Conservation (phyloP, 495 filamentous ascomycete species). For the Annulohypoxylon maeteangense region DNA sequence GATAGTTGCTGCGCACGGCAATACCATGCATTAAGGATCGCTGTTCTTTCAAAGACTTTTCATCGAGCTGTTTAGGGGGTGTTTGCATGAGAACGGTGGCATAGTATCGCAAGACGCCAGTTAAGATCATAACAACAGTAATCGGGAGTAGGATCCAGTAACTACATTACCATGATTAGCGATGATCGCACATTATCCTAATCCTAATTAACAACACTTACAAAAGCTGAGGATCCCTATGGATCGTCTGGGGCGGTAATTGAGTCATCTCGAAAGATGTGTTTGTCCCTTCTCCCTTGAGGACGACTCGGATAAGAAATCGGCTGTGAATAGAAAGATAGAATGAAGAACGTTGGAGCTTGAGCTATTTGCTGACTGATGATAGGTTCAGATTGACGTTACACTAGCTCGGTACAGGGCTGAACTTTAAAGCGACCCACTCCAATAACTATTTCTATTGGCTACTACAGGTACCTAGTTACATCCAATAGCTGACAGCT, state of each 20-base stretch:
- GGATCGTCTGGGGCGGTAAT: slow-evolving; percentile 90
- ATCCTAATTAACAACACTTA: slow-evolving; percentile 51
- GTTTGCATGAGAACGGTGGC: slow-evolving; percentile 88
- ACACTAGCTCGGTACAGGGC: slow-evolving; percentile 34
- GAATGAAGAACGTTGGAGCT: slow-evolving; percentile 13
- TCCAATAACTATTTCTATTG: slow-evolving; percentile 29
- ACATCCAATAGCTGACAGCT: slow-evolving; percentile 8
- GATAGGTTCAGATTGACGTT: slow-evolving; percentile 23
- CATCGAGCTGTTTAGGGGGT: slow-evolving; percentile 82
- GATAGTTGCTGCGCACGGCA: slow-evolving; percentile 81
- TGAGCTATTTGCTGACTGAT: slow-evolving; percentile 13
- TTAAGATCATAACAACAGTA: slow-evolving; percentile 96
- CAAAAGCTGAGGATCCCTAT: slow-evolving; percentile 98
- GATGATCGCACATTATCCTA: not conserved
- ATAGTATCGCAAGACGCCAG: slow-evolving; percentile 95
- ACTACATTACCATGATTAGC: slow-evolving; percentile 57
- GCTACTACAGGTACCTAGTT: slow-evolving; percentile 14
- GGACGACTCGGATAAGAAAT: not conserved
- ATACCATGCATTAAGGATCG: slow-evolving; percentile 86
- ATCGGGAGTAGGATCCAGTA: slow-evolving; percentile 99
- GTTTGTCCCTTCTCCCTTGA: not conserved
- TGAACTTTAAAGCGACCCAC: slow-evolving; percentile 37
- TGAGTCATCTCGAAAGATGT: slow-evolving; percentile 74
- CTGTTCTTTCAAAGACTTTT: slow-evolving; percentile 83
- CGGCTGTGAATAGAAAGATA: not conserved